Evolutionary conservation across 768 basidiomycete genomes (phyloP).

Genomic region (Psilocybe sp.): DNA sequence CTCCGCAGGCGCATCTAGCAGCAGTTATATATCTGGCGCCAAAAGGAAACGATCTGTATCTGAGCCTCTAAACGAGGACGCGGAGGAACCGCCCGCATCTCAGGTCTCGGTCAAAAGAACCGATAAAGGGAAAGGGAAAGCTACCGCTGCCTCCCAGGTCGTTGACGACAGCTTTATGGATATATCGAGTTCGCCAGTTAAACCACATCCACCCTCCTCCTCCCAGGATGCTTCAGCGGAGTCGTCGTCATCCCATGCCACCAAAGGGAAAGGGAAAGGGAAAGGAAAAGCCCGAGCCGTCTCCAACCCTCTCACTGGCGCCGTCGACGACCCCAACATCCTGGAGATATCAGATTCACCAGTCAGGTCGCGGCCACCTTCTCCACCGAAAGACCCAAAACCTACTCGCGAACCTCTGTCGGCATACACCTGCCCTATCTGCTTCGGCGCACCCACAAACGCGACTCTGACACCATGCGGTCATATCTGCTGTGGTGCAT

Average conservation of each 20-base stretch:
- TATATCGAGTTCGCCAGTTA: not conserved
- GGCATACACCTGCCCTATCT: slow-evolving; percentile 76
- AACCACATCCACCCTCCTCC: not conserved
- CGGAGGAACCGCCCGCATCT: not conserved
- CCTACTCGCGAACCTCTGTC: slow-evolving; percentile 40
- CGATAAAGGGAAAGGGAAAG: slow-evolving; percentile 7
- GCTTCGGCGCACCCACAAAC: slow-evolving; percentile 71
- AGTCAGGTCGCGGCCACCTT: not conserved
- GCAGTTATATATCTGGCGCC: not conserved
- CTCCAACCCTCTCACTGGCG: not conserved
- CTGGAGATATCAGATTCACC: slow-evolving; percentile 8
- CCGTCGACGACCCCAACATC: not conserved
- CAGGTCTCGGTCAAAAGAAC: not conserved
- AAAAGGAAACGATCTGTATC: slow-evolving; percentile 9
- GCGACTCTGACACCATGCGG: slow-evolving; percentile 81
- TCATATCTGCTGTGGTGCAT: slow-evolving; percentile 74
- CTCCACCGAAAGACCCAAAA: slow-evolving; percentile 9
- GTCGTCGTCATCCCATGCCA: slow-evolving; percentile 1
- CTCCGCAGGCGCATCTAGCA: slow-evolving; percentile 1
- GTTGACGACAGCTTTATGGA: not conserved
- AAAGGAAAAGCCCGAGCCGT: slow-evolving; percentile 15
- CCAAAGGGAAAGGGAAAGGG: slow-evolving; percentile 17
- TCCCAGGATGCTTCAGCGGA: not conserved
- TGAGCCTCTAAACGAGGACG: not conserved
- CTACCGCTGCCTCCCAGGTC: not conserved